Evolutionary conservation across 495 filamentous ascomycete genomes (phyloP).

Genomic region (Aspergillus affinis): DNA sequence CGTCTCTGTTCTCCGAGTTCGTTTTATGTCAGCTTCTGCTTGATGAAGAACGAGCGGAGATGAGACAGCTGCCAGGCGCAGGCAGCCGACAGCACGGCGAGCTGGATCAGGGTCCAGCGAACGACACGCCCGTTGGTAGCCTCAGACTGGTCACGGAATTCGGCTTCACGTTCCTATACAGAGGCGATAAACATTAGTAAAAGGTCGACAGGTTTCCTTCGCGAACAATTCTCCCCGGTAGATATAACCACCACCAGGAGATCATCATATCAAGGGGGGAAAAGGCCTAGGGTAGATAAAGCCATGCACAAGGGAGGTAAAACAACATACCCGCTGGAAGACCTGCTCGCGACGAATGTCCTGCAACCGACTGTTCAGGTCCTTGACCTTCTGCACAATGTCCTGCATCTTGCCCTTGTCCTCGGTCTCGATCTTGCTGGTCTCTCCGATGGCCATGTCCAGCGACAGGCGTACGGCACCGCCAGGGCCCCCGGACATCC

Average conservation of each 20-base stretch:
- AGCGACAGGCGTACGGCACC: slow-evolving; percentile 81
- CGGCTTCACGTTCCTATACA: slow-evolving; percentile 86
- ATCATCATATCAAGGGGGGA: not conserved
- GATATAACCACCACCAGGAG: not conserved
- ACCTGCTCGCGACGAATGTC: slow-evolving; percentile 94
- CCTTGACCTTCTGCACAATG: slow-evolving; percentile 84
- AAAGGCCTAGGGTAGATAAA: no score
- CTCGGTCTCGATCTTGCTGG: slow-evolving; percentile 87
- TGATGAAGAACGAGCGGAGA: slow-evolving; percentile 96
- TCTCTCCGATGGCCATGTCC: slow-evolving; percentile 94
- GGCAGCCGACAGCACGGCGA: slow-evolving; percentile 82
- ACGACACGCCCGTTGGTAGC: slow-evolving; percentile 89
- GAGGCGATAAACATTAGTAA: not conserved
- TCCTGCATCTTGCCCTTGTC: slow-evolving; percentile 94
- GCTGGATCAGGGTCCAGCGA: slow-evolving; percentile 88
- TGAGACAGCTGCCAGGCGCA: slow-evolving; percentile 98
- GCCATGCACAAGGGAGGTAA: slow-evolving; percentile 7
- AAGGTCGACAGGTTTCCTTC: not conserved
- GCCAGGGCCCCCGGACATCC: slow-evolving; percentile 64
- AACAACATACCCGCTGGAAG: slow-evolving; percentile 89
- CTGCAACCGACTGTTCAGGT: slow-evolving; percentile 82
- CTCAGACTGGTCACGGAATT: slow-evolving; percentile 97
- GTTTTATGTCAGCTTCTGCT: slow-evolving; percentile 85
- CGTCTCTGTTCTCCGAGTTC: not conserved
- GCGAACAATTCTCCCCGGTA: not conserved